phyloP scores from a whole-genome alignment of 768 basidiomycete species.

The Termitomyces sp. region DNA sequence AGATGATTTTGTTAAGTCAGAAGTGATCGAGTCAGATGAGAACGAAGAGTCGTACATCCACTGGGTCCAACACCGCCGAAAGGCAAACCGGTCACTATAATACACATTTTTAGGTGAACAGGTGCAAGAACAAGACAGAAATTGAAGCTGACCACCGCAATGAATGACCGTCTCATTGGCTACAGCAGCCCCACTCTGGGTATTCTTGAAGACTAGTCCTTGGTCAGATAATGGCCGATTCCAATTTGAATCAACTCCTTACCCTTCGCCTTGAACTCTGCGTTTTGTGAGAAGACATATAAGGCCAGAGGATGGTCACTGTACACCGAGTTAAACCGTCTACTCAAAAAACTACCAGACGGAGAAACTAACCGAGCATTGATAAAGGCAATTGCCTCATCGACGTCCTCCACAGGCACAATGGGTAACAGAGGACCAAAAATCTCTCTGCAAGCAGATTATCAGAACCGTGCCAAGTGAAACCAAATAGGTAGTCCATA shows the following conservation, averaged over 20 bases:
- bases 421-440: conserved; percentile 83
- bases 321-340: background rate
- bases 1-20: background rate
- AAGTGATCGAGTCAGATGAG: background rate
- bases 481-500: conserved; percentile 28
- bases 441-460: conserved; percentile 52
- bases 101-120: background rate
- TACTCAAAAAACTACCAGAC: background rate
- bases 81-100: conserved; percentile 21
- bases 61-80: conserved; percentile 27
- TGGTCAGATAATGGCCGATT: background rate
- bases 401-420: conserved; percentile 64
- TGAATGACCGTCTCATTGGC: conserved; percentile 74
- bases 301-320: conserved; percentile 75
- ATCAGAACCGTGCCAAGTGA: background rate
- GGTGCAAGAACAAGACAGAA: background rate
- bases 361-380: conserved; percentile 45
- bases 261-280: conserved; percentile 61
- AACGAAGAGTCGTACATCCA: conserved; percentile 49
- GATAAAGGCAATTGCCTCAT: conserved; percentile 69
- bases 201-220: conserved; percentile 58
- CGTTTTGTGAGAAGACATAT: conserved; percentile 70
- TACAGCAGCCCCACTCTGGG: conserved; percentile 65
- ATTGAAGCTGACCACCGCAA: conserved; percentile 42
- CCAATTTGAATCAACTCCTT: background rate